These are phyloP conservation scores for Pichia sp. DNA, from an alignment of 1,139 yeast genomes.

Conservation along the genomic window DNA sequence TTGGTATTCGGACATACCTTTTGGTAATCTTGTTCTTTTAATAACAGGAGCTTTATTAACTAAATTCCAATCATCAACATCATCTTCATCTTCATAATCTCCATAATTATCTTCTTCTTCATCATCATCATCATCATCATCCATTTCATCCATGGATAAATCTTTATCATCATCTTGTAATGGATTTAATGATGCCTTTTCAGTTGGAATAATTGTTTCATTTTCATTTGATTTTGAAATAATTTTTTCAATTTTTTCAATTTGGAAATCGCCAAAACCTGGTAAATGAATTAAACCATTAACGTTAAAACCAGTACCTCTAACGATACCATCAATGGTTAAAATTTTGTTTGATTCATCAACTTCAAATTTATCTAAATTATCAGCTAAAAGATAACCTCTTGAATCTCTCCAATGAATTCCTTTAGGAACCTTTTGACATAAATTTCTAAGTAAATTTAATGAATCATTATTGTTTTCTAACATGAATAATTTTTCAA, in stretches of 20 bases:
- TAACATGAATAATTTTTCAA: constrained; percentile 68
- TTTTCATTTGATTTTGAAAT: constrained; percentile 22
- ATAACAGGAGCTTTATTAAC: constrained; percentile 32
- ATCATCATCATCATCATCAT: constrained; percentile 14
- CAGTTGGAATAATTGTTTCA: constrained; percentile 41
- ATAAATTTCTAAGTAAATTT: constrained; percentile 65
- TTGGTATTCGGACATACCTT: constrained; percentile 90
- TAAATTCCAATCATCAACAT: constrained; percentile 37
- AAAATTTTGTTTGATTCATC: constrained; percentile 35
- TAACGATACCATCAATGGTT: constrained; percentile 71
- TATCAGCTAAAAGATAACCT: constrained; percentile 79
- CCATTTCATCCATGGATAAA: constrained; percentile 56
- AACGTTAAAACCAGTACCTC: constrained; percentile 79
- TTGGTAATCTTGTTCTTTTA: constrained; percentile 51
- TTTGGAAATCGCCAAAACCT: constrained; percentile 82
- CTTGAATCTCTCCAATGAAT: constrained; percentile 88
- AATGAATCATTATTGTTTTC: constrained; percentile 62
- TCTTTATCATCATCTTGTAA: constrained; percentile 42
- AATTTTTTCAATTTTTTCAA: constrained; percentile 57
- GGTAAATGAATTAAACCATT: constrained; percentile 80
- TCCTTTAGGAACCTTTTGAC: constrained; percentile 83
- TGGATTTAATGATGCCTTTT: constrained; percentile 63
- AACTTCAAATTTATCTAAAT: constrained; percentile 40
- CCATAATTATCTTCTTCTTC: constrained; percentile 39
- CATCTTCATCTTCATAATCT: constrained; percentile 25